Evolutionary conservation across 192 early-diverging fungal species (phyloP).

Genomic region (Podochytrium sp.): DNA sequence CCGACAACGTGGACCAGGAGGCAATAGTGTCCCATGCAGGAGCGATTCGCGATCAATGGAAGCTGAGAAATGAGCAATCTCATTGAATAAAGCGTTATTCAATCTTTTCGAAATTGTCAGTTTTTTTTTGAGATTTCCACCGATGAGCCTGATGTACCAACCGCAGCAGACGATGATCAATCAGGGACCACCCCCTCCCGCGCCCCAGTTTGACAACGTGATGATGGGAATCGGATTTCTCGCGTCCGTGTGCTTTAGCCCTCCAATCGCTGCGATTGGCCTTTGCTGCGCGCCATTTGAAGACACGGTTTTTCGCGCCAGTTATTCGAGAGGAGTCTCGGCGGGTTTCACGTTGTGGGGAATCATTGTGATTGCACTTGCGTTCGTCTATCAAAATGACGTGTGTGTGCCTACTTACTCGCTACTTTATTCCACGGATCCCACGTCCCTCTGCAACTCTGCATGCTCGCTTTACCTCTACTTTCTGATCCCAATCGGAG

Average conservation of each 20-base stretch:
- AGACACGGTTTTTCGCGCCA: not conserved
- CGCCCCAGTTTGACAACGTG: not conserved
- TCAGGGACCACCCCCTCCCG: no score
- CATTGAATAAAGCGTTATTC: no score
- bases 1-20: constrained; percentile 50
- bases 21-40: constrained; percentile 33
- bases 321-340: not conserved
- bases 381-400: not conserved
- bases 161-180: no score
- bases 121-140: no score
- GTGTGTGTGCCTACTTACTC: not conserved
- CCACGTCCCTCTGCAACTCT: not conserved
- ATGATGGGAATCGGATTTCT: not conserved
- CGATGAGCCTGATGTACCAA: no score
- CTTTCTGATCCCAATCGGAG: not conserved
- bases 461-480: not conserved
- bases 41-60: constrained; percentile 37
- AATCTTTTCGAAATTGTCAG: no score
- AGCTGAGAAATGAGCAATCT: constrained; percentile 30
- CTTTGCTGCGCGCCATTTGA: not conserved
- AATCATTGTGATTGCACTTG: not conserved
- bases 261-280: not conserved
- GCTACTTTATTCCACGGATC: not conserved
- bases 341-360: not conserved
- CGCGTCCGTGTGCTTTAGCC: not conserved